Base-by-base conservation (phyloP, 2,329 filamentous ascomycete genomes). In the Dactylellina parvicollis region DNA sequence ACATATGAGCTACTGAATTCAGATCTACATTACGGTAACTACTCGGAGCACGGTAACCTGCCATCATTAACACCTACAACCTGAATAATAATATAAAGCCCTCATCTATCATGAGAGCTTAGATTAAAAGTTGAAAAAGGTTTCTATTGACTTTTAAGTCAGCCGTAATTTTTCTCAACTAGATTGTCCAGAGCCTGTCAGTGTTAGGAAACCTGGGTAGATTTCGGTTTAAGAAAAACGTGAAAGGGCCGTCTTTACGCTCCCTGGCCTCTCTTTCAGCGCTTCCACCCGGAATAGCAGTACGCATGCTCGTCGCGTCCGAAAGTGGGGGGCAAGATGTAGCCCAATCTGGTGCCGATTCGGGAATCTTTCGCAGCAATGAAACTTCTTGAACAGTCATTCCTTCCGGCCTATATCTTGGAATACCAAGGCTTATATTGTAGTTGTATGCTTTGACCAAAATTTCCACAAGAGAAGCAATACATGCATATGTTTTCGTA, bases 371-470 rank as follows among this genome's bases (percentile, higher is more conserved):
- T 24, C 20, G 46, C 46, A 50, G 24, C 22, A 3, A 26, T 20
- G n/a, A 30, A 14, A 20, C 4, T 16, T 30, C 22, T n/a, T 30
- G 10, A 28, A 50, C 14, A 26, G 46, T 30, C 24, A 50, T 30
- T 30, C 46, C 20, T 16, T 18, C 16, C 12, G 20, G 46, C 22
- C 28, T 50, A 16, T 30, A 3, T 14, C 46, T 50, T 16, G 46
- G 46, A 50, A 50, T n/a, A 30, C 46, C 46, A 50, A 50, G 46
- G 3, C 8, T 50, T 50, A 50, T 50, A 14, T 50, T 50, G 10
- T 50, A 50, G 24, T 50, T 50, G 46, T 50, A 50, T 12, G 46
- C 46, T 50, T 50, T 50, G 46, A 16, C 46, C 24, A 50, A 50
- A 28, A n/a, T 50, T 30, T 50, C 22, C 5, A 50, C 46, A 30